A percentile compares a stretch with the other conserved stretches of the same genome.
phyloP scores from a whole-genome alignment of 805 yeast genomes.

The Yamadazyma nakazawae region DNA sequence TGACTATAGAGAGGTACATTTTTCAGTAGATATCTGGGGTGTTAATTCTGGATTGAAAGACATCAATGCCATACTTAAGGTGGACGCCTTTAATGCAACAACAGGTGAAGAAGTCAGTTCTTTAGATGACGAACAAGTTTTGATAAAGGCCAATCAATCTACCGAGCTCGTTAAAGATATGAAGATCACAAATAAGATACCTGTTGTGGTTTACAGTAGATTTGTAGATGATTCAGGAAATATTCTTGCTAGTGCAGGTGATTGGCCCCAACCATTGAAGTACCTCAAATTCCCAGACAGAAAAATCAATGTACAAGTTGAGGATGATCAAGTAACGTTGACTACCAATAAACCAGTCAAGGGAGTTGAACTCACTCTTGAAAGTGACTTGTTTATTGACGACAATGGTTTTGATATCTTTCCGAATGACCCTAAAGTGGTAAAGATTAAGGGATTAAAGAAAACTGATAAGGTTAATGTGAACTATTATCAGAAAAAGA shows the following conservation, averaged over 20 bases:
- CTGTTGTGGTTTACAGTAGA: conserved; percentile 17
- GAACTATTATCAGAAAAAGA: conserved; percentile 18
- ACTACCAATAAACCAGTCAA: conserved; percentile 39
- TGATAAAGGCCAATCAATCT: conserved; percentile 24
- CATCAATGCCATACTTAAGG: conserved; percentile 20
- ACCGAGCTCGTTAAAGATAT: conserved; percentile 24
- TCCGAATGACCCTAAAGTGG: conserved; percentile 29
- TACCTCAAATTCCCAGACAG: conserved; percentile 31
- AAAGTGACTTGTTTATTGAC: conserved; percentile 23
- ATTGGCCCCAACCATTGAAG: conserved; percentile 53
- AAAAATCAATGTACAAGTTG: conserved; percentile 19
- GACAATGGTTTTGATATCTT: conserved; percentile 51
- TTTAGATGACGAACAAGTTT: conserved; percentile 11
- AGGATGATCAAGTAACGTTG: conserved; percentile 25
- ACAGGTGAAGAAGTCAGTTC: conserved; percentile 25
- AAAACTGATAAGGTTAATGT: conserved; percentile 15
- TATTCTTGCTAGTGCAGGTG: conserved; percentile 30
- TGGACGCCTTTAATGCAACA: conserved; percentile 28
- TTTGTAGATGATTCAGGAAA: conserved; percentile 14
- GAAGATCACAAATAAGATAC: conserved; percentile 13
- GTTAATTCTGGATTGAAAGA: conserved; percentile 26
- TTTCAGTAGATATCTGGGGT: conserved; percentile 40
- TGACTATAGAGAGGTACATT: conserved; percentile 23
- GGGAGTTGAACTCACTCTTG: conserved; percentile 33
- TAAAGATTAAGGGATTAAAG: conserved; percentile 15